Evolutionary conservation across 1,139 yeast species (phyloP).

Genomic region (Ogataea hybrid): DNA sequence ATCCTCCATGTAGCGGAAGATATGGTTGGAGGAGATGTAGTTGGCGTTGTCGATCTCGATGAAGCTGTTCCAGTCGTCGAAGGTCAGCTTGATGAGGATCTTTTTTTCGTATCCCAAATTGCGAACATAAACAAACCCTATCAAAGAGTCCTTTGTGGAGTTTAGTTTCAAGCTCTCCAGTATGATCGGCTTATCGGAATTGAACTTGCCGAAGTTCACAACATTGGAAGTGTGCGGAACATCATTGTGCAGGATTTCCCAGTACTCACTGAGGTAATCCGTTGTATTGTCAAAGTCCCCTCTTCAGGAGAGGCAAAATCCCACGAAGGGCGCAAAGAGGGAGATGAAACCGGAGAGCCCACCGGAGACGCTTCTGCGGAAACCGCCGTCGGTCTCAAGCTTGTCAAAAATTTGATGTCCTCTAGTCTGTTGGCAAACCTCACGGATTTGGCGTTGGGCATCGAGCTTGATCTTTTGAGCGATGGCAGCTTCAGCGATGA

Average conservation of each 20-base stretch:
- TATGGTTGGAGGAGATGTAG: slow-evolving; percentile 34
- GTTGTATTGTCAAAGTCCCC: slow-evolving; percentile 27
- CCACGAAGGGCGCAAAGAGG: slow-evolving; percentile 27
- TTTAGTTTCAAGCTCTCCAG: slow-evolving; percentile 65
- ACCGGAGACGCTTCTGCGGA: slow-evolving; percentile 62
- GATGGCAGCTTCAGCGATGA: slow-evolving; percentile 60
- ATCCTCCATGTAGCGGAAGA: slow-evolving; percentile 29
- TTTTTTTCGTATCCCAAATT: slow-evolving; percentile 65
- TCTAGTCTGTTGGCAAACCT: slow-evolving; percentile 70
- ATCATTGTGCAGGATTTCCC: slow-evolving; percentile 41
- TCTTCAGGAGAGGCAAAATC: slow-evolving; percentile 28
- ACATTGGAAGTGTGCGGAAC: slow-evolving; percentile 27
- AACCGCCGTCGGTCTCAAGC: slow-evolving; percentile 74
- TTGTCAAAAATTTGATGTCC: slow-evolving; percentile 72
- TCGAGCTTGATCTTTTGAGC: slow-evolving; percentile 53
- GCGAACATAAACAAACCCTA: slow-evolving; percentile 73
- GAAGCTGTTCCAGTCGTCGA: slow-evolving; percentile 65
- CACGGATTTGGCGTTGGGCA: slow-evolving; percentile 74
- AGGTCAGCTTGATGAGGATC: slow-evolving; percentile 62
- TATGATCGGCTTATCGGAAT: slow-evolving; percentile 47
- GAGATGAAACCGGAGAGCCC: slow-evolving; percentile 34
- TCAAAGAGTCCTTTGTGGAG: slow-evolving; percentile 51
- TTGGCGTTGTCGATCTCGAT: slow-evolving; percentile 35
- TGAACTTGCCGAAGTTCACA: slow-evolving; percentile 39
- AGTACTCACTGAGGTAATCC: slow-evolving; percentile 29